Base-by-base conservation (phyloP, 2,329 filamentous ascomycete species). In the Blastomyces parvus region DNA sequence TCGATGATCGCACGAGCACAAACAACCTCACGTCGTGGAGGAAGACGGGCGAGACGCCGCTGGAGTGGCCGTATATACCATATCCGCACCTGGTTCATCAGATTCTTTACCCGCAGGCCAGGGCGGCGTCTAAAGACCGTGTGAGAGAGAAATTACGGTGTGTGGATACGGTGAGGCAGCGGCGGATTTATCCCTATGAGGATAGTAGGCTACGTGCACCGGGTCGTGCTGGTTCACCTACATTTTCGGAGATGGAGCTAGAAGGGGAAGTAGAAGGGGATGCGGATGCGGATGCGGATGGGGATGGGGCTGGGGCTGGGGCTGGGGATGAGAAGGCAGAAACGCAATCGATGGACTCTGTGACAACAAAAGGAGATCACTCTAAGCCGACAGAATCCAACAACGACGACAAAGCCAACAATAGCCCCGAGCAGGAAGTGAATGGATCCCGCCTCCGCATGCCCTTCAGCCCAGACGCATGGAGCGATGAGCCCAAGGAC, bases 401-500 rank as follows among this genome's bases (percentile, higher is more conserved):
- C 2, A n/a, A 19, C 7, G 17, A 36, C 7, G 25, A n/a, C 8
- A 46, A 46, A 17, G 17, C 1, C 19, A 22, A 38, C 19, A 56
- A 7, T 19, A 30, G 30, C 7, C 27, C 13, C 8, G 52, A 3
- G 14, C 30, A n/a, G 22, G 52, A 38, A 30, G 19, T 17, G 56
- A 30, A 42, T 17, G 55, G 17, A 17, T 59, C 44, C 36, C 59
- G 55, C 38, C 40, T 62, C 30, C 63, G 63, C 19, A 36, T 56
- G n/a, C 62, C 64, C 22, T 65, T 57, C 46, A 65, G 64, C 27
- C 64, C 62, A 11, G 52, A 61, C 19, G 64, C 64, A 46, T 65
- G 64, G 64, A 52, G 42, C 33, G 53, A 14, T 2, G 36, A 44
- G 19, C 22, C 38, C 38, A 40, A 46, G 17, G 30, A 59, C 14